Percentiles rank a stretch among this genome's conserved stretches.
These are phyloP conservation scores for Phytopythium cucurbitacearum DNA, from an alignment of 352 stramenopile species.

Conservation along the genomic window DNA sequence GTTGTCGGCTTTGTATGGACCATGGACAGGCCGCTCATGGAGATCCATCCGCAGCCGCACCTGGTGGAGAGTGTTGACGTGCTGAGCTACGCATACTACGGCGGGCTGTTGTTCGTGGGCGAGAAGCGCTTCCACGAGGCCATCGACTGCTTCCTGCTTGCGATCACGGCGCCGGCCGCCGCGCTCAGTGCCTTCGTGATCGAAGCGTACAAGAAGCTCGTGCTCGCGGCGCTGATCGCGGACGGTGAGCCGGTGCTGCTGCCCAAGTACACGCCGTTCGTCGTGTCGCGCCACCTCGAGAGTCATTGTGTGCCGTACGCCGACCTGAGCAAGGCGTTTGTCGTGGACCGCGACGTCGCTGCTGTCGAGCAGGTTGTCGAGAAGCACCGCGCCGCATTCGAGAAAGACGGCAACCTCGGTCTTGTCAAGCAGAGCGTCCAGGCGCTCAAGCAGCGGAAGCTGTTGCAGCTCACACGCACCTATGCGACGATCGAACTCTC, in stretches of 20 bases:
- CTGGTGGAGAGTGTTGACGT: slow-evolving; percentile 60
- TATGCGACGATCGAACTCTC: slow-evolving; percentile 73
- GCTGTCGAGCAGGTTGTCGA: slow-evolving; percentile 27
- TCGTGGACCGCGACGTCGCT: slow-evolving; percentile 27
- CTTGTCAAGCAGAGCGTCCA: slow-evolving; percentile 77
- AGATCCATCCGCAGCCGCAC: slow-evolving; percentile 59
- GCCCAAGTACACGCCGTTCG: slow-evolving; percentile 79
- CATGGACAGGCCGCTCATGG: slow-evolving; percentile 50
- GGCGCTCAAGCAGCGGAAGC: slow-evolving; percentile 62
- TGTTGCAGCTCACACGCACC: slow-evolving; percentile 71
- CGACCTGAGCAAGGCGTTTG: slow-evolving; percentile 55
- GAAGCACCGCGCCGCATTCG: slow-evolving; percentile 42
- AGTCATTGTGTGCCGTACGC: slow-evolving; percentile 58
- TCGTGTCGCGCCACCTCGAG: slow-evolving; percentile 68
- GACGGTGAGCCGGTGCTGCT: slow-evolving; percentile 45
- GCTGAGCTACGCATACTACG: slow-evolving; percentile 83
- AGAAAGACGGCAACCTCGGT: slow-evolving; percentile 61
- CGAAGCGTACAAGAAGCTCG: slow-evolving; percentile 80
- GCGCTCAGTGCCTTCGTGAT: slow-evolving; percentile 76
- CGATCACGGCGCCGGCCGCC: slow-evolving; percentile 65
- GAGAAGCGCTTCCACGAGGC: slow-evolving; percentile 77
- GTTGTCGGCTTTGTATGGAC: background rate
- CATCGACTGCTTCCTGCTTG: slow-evolving; percentile 66
- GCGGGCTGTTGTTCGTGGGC: slow-evolving; percentile 63
- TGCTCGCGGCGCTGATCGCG: slow-evolving; percentile 63